Base-by-base conservation (phyloP, 2,329 filamentous ascomycete genomes). In the Curvularia verruculosa region DNA sequence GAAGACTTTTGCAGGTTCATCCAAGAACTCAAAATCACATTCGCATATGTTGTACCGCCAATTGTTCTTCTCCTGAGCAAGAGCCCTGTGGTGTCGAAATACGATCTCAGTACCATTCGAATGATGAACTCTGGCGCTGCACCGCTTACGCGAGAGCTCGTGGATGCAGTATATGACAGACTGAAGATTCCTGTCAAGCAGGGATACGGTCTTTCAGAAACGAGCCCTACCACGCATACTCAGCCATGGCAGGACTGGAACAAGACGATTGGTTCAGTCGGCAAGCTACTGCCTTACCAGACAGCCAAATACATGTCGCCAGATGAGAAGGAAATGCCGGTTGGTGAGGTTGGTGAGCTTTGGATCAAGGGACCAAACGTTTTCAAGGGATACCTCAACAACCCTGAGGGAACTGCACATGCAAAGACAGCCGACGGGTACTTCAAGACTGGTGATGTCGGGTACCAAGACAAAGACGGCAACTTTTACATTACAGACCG, bases 401-500 rank as follows among this genome's bases (percentile, higher is more conserved):
- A 90, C 55, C 84, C 86, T 0, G 84, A 89, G 60, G 85, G 88
- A 2, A 92, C 91, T 2, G 81, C 80, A 2, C 87, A 91, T 44
- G 87, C 89, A 0, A 86, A 95, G 59, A 90, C 89, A 2, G 65
- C 80, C 0, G 91, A 96, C 63, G 91, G 91, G 1, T 97, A 87
- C 80, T 96, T 96, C 83, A 93, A 89, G 76, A 96, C 93, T 0
- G 93, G 93, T 1, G 93, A 97, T 69, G 87, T 96, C 24, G 90
- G 91, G 3, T 87, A 90, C 63, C 85, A 90, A 68, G 91, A 96
- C 70, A 79, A 83, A 44, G 83, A 90, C 48, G 90, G 90, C 28
- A 91, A 96, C 71, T 91, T 96, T 69, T 96, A 88, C 80, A 94
- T 96, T 72, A 96, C 93, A 1, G 93, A 97, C 72, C 88, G 92